Evolutionary conservation across 805 yeast species (phyloP).

Genomic region (Ogataea chonburiensis): DNA sequence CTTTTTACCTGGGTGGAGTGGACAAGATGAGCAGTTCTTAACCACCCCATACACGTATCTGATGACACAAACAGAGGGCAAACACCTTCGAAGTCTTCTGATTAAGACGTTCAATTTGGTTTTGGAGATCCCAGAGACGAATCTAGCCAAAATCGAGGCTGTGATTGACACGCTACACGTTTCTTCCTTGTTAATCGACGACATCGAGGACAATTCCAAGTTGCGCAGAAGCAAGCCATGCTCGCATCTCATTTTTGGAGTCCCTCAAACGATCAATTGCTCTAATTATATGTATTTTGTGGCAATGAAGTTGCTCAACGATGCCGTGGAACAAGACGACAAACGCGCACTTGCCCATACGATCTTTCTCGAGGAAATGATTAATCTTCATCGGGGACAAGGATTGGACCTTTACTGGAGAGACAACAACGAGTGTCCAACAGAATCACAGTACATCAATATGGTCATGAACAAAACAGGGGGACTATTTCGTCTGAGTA

Average conservation of each 20-base stretch:
- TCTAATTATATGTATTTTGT: constrained; percentile 80
- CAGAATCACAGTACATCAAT: constrained; percentile 59
- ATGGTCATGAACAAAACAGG: constrained; percentile 93
- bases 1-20: constrained; percentile 14
- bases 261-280: constrained; percentile 76
- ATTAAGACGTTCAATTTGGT: constrained; percentile 55
- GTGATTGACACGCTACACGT: constrained; percentile 63
- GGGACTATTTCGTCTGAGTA: constrained; percentile 77
- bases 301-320: constrained; percentile 51
- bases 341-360: constrained; percentile 32
- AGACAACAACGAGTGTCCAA: constrained; percentile 58
- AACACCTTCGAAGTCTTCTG: constrained; percentile 49
- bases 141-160: constrained; percentile 41
- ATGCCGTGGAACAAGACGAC: constrained; percentile 24
- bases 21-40: constrained; percentile 30
- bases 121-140: constrained; percentile 40
- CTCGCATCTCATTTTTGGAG: constrained; percentile 76
- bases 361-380: constrained; percentile 67
- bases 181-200: constrained; percentile 75
- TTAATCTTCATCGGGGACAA: constrained; percentile 85
- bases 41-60: constrained; percentile 52
- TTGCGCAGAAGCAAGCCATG: constrained; percentile 76
- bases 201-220: constrained; percentile 77
- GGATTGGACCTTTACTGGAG: constrained; percentile 90
- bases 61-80: constrained; percentile 48